Percentiles rank a stretch among this genome's conserved stretches.
These are phyloP conservation scores for Aspergillus pseudotamarii DNA, from an alignment of 2,329 filamentous ascomycete genomes.

Conservation along the genomic window DNA sequence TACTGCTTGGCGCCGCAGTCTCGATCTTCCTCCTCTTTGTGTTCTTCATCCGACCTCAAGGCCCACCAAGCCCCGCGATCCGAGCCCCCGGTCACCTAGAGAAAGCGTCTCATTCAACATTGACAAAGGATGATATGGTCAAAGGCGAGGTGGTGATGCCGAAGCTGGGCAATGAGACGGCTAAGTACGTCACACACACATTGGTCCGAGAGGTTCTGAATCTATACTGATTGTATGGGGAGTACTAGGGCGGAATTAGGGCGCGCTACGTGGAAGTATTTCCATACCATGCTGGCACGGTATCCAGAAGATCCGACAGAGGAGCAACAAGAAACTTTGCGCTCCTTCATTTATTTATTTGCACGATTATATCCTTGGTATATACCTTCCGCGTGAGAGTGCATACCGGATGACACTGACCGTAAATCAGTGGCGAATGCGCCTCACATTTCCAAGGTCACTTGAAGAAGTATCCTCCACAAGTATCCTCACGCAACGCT, in stretches of 20 bases:
- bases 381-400: not conserved
- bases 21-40: slow-evolving; percentile 41
- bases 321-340: slow-evolving; percentile 62
- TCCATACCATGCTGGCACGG: slow-evolving; percentile 68
- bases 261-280: slow-evolving; percentile 66
- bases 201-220: not conserved
- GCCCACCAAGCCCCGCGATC: slow-evolving; percentile 40
- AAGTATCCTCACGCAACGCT: slow-evolving; percentile 62
- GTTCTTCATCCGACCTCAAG: slow-evolving; percentile 41
- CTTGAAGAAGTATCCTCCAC: slow-evolving; percentile 64
- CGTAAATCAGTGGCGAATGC: slow-evolving; percentile 60
- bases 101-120: slow-evolving; percentile 28
- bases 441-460: slow-evolving; percentile 65
- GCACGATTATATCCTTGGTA: slow-evolving; percentile 67
- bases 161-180: slow-evolving; percentile 52
- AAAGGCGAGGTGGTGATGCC: slow-evolving; percentile 51
- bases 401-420: not conserved
- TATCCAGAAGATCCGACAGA: slow-evolving; percentile 65
- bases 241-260: slow-evolving; percentile 61
- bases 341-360: slow-evolving; percentile 65
- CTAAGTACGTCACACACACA: slow-evolving; percentile 41
- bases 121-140: slow-evolving; percentile 39
- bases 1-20: slow-evolving; percentile 36
- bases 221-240: slow-evolving; percentile 10
- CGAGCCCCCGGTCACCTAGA: slow-evolving; percentile 46